Evolutionary conservation across 192 early-diverging fungal genomes (phyloP), one percentile per base, ranked within the genome.

Genomic region (Dissophora ornata): DNA sequence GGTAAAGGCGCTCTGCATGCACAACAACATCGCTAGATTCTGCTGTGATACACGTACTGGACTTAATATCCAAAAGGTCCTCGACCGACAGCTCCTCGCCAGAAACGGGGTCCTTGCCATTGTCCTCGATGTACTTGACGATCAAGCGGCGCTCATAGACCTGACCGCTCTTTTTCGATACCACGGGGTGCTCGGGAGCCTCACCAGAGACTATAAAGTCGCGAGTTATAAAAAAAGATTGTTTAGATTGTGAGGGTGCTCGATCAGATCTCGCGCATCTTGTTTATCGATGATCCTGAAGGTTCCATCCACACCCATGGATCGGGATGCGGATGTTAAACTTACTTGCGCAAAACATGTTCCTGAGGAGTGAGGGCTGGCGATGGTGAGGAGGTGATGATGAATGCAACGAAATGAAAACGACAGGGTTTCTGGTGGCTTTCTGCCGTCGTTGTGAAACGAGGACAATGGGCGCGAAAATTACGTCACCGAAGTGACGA

Each of bases 141-240:
- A 97, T 92, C 53, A 99, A 81, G 59, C 92, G 81, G 64, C 87
- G 89, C 68, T 99, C 96, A 82, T 90, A 99, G 32, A 99, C 62
- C 48, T 91, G 84, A 19, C 96, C 96, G 19, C 88, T 89, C 77
- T 92, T 92, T 51, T 85, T 78, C 5, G 94, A 96, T 49, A 97
- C 84, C 26, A 99, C 97, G 5, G 97, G 96, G 62, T 93, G 88
- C 56, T 85, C 83, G 41, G 94, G 93, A 32, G 89, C 83, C 81
- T 97, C 95, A 25, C 96, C 96, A 34, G 95, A 96, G 75, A 99
- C 96, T 98, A 82, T 5, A n/a, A n/a, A n/a, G n/a, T n/a, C n/a
- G n/a, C n/a, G n/a, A n/a, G n/a, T n/a, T n/a, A n/a, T n/a, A n/a
- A n/a, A n/a, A n/a, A n/a, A n/a, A n/a, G n/a, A n/a, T n/a, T n/a